Percentiles rank a stretch among this genome's conserved stretches.
phyloP scores from a whole-genome alignment of 2,329 filamentous ascomycete genomes.

The Setomelanomma holmii region DNA sequence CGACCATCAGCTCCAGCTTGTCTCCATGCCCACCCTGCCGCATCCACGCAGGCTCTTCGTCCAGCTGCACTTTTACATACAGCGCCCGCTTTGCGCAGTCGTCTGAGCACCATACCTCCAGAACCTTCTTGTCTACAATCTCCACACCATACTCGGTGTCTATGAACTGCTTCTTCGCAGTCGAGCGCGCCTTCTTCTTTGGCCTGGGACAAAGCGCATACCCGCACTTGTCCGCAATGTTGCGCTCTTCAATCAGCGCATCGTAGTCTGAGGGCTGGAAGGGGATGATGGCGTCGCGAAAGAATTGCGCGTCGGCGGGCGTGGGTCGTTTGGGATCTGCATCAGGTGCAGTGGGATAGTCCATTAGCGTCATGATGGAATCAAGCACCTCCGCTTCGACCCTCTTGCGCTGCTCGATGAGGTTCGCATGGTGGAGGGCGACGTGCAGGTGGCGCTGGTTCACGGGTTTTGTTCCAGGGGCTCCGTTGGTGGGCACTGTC shows the following conservation, averaged over 20 bases:
- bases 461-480: conserved; percentile 36
- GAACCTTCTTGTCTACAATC: conserved; percentile 73
- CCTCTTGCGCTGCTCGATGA: conserved; percentile 83
- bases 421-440: conserved; percentile 80
- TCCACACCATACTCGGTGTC: conserved; percentile 63
- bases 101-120: conserved; percentile 87
- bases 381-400: conserved; percentile 77
- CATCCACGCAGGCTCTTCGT: conserved; percentile 85
- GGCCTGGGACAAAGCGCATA: conserved; percentile 78
- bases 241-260: conserved; percentile 85
- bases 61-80: conserved; percentile 88
- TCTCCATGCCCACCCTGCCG: conserved; percentile 61
- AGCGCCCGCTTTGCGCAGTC: conserved; percentile 80
- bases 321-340: conserved; percentile 61
- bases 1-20: conserved; percentile 50
- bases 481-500: conserved; percentile 21
- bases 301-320: conserved; percentile 66
- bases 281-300: conserved; percentile 70
- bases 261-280: conserved; percentile 93
- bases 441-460: conserved; percentile 62
- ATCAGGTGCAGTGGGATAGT: conserved; percentile 61
- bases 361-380: conserved; percentile 74
- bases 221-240: conserved; percentile 81
- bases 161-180: conserved; percentile 68
- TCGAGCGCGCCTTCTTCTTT: conserved; percentile 62